A percentile compares a stretch with the other conserved stretches of the same genome.
Evolutionary conservation across 768 basidiomycete species (phyloP).

Genomic region (Leccinum incarnatum): DNA sequence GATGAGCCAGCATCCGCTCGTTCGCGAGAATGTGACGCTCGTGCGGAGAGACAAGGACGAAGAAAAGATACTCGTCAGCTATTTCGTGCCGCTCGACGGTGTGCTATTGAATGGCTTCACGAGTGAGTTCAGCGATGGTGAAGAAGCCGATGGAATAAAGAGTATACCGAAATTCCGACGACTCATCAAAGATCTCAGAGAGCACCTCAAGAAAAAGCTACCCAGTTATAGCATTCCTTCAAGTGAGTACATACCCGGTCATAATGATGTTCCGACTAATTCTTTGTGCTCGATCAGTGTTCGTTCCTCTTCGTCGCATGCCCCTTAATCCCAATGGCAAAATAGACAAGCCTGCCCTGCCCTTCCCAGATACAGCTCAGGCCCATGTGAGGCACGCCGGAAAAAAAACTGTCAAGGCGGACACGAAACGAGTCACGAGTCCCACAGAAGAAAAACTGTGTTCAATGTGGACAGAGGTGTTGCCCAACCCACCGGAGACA

Average conservation of each 20-base stretch:
- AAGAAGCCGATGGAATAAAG: conserved; percentile 56
- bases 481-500: conserved; percentile 73
- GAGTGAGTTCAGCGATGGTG: conserved; percentile 54
- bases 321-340: conserved; percentile 99
- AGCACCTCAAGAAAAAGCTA: conserved; percentile 94
- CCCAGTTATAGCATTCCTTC: conserved; percentile 94
- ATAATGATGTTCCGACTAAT: conserved; percentile 3
- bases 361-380: conserved; percentile 95
- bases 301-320: conserved; percentile 92
- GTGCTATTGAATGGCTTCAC: conserved; percentile 63
- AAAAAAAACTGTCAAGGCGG: conserved; percentile 31
- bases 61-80: conserved; percentile 97
- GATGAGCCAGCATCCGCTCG: conserved; percentile 86
- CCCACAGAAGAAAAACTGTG: conserved; percentile 80
- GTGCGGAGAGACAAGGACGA: conserved; percentile 98
- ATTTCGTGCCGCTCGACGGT: conserved; percentile 87
- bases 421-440: conserved; percentile 41
- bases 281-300: conserved; percentile 50
- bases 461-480: conserved; percentile 78
- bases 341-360: conserved; percentile 96
- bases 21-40: conserved; percentile 97
- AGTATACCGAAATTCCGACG: conserved; percentile 84
- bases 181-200: conserved; percentile 90
- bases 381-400: conserved; percentile 41
- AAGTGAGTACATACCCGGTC: conserved; percentile 46